These are phyloP conservation scores for Lodderomyces theae DNA, from an alignment of 1,139 yeast genomes.

Conservation along the genomic window DNA sequence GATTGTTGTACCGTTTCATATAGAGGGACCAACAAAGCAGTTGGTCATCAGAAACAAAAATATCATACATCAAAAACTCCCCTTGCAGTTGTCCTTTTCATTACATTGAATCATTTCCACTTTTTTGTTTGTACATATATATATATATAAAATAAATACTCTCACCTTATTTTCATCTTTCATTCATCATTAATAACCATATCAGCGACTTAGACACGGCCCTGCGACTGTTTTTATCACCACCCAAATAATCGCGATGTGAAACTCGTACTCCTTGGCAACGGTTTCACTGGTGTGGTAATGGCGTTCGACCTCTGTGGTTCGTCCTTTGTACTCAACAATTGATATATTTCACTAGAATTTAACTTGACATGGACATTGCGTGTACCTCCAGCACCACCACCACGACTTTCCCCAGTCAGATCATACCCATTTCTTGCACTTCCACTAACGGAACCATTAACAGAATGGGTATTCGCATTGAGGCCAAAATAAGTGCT, in stretches of 20 bases:
- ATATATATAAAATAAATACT: slow-evolving; percentile 6
- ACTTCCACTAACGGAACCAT: slow-evolving; percentile 1
- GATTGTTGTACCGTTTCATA: too few species aligned
- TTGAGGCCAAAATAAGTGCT: slow-evolving; percentile 6
- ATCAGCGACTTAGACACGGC: too few species aligned
- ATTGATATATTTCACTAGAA: slow-evolving; percentile 24
- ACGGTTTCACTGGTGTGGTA: slow-evolving; percentile 7
- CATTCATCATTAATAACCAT: too few species aligned
- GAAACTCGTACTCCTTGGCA: slow-evolving; percentile 13
- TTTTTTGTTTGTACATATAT: too few species aligned
- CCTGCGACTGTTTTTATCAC: too few species aligned
- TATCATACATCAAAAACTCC: neutral
- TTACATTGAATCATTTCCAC: neutral
- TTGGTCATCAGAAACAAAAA: neutral
- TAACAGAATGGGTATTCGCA: neutral
- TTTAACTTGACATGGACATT: slow-evolving; percentile 15
- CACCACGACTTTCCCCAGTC: neutral
- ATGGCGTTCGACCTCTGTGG: neutral
- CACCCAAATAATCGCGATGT: slow-evolving; percentile 37
- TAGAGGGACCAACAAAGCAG: too few species aligned
- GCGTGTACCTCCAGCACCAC: neutral
- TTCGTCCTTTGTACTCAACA: slow-evolving; percentile 18
- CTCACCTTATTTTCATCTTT: too few species aligned
- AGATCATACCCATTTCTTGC: neutral
- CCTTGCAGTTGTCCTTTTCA: neutral